Conservation (phyloP, 345 rosid genomes). For the Eutrema japonicum region DNA sequence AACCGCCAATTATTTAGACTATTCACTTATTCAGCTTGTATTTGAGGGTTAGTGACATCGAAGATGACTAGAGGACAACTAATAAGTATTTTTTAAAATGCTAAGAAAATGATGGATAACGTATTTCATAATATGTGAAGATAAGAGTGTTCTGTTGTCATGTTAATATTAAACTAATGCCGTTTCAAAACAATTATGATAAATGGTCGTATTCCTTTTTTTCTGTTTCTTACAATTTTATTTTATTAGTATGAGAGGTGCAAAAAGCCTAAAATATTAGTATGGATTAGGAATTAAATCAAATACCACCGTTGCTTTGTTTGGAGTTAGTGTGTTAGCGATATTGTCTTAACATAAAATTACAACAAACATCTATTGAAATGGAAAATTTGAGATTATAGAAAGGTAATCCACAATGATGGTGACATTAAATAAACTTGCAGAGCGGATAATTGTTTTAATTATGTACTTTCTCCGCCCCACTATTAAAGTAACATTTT, state of each 20-base stretch:
- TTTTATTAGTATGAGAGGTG: slow-evolving; percentile 27
- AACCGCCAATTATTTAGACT: slow-evolving; percentile 40
- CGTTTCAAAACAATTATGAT: slow-evolving; percentile 24
- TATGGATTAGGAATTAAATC: slow-evolving; percentile 4
- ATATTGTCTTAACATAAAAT: not conserved
- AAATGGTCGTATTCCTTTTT: slow-evolving; percentile 2
- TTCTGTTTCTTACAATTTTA: not conserved
- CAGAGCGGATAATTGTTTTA: not conserved
- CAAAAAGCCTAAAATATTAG: slow-evolving; percentile 7
- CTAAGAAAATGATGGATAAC: slow-evolving; percentile 32
- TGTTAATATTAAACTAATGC: slow-evolving; percentile 28
- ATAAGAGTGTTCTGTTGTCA: slow-evolving; percentile 28
- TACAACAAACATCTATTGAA: slow-evolving; percentile 4
- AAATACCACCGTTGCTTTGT: not conserved
- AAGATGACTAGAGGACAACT: slow-evolving; percentile 31
- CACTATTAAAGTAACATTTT: not conserved
- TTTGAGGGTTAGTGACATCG: slow-evolving; percentile 25
- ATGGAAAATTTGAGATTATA: not conserved
- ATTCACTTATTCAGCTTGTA: slow-evolving; percentile 6
- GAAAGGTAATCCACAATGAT: not conserved
- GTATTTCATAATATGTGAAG: slow-evolving; percentile 35
- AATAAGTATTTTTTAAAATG: slow-evolving; percentile 7
- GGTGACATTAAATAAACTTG: not conserved
- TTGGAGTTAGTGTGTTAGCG: slow-evolving; percentile 11
- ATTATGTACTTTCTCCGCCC: slow-evolving; percentile 14